Evolutionary conservation across 2,329 filamentous ascomycete genomes (phyloP).

Genomic region (Fusarium transvaalense): DNA sequence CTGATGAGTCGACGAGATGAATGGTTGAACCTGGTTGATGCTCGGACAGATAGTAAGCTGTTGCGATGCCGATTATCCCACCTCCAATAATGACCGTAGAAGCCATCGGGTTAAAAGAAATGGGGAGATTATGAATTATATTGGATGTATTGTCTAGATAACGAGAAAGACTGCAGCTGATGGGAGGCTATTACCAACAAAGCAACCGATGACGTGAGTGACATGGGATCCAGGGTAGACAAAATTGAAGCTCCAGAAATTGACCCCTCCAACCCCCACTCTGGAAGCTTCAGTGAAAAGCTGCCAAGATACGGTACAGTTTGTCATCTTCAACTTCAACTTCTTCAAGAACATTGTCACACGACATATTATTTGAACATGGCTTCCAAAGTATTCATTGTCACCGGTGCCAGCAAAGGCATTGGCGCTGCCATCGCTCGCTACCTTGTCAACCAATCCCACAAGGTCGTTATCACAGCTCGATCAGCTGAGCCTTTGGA

Average conservation of each 20-base stretch:
- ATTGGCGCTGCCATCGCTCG: constrained; percentile 69
- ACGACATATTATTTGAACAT: constrained; percentile 50
- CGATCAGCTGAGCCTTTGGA: constrained; percentile 64
- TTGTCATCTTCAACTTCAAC: constrained; percentile 3
- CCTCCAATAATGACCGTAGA: constrained; percentile 75
- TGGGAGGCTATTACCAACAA: constrained; percentile 18
- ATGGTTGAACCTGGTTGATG: constrained; percentile 58
- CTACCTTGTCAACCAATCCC: constrained; percentile 63
- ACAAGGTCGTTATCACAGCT: constrained; percentile 71
- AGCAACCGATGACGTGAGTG: constrained; percentile 38
- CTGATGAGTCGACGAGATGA: constrained; percentile 61
- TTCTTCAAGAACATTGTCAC: background rate
- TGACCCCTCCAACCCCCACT: constrained; percentile 40
- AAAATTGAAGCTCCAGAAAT: constrained; percentile 21
- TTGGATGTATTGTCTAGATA: background rate
- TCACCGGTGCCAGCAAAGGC: constrained; percentile 75
- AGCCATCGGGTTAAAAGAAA: constrained; percentile 51
- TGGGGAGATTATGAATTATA: background rate
- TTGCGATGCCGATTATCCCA: constrained; percentile 77
- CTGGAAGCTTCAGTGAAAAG: constrained; percentile 16
- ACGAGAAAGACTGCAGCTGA: constrained; percentile 2
- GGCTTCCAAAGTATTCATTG: constrained; percentile 75
- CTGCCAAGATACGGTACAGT: constrained; percentile 9
- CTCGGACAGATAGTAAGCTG: constrained; percentile 77
- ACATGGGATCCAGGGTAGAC: constrained; percentile 38